Conservation (phyloP, 2,329 filamentous ascomycete genomes). For the Penicillium hesseltinei region DNA sequence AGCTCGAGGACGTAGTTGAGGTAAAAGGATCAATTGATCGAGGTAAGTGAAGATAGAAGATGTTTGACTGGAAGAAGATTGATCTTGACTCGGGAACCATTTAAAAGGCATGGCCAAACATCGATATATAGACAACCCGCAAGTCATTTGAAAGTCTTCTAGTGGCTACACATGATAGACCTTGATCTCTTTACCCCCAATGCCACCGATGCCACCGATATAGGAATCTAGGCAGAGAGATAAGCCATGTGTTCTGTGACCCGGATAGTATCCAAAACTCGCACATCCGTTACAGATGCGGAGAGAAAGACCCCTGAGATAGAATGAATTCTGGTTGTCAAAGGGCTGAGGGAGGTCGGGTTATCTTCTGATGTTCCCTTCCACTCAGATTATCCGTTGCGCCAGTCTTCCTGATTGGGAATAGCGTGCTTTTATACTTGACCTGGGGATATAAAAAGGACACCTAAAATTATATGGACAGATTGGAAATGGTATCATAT, state of each 20-base stretch:
- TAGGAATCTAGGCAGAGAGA: not conserved
- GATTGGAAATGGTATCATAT: not conserved
- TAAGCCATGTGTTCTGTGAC: not conserved
- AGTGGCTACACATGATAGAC: not conserved
- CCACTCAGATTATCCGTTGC: not conserved
- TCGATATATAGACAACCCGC: not conserved
- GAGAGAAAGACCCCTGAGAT: not conserved
- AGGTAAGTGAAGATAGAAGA: not conserved
- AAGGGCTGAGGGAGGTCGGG: not conserved
- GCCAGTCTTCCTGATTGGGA: constrained; percentile 24
- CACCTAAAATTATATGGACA: not conserved
- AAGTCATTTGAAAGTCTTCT: not conserved
- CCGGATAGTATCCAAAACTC: not conserved
- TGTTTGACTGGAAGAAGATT: not conserved
- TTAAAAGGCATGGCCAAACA: not conserved
- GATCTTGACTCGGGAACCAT: not conserved
- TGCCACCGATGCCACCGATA: not conserved
- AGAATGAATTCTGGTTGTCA: not conserved
- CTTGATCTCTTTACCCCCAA: not conserved
- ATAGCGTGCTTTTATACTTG: not conserved
- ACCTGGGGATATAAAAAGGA: not conserved
- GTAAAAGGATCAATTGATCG: not conserved
- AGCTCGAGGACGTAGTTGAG: not conserved
- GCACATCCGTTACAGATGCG: not conserved
- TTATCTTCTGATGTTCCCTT: not conserved